Percentiles rank a stretch among this genome's conserved stretches.
Evolutionary conservation across 1,284 basidiomycete species (phyloP).

Genomic region (Thecaphora frezii): DNA sequence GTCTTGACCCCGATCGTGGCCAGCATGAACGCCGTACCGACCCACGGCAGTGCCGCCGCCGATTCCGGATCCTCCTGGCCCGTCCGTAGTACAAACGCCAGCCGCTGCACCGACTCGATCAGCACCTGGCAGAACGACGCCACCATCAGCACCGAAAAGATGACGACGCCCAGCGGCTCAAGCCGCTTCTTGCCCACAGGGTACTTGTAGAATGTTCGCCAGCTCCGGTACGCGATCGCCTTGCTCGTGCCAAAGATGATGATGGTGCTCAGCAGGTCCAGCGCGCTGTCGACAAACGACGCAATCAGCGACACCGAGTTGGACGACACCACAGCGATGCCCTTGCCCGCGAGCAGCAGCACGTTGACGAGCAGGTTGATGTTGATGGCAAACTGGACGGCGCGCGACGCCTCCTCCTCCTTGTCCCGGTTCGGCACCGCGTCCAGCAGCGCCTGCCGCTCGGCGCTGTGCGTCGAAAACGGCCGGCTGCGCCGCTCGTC

Average conservation of each 20-base stretch:
- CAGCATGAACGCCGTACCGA: constrained; percentile 62
- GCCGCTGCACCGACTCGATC: constrained; percentile 46
- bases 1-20: constrained; percentile 65
- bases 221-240: constrained; percentile 48
- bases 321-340: constrained; percentile 63
- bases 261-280: constrained; percentile 65
- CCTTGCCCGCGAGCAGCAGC: constrained; percentile 63
- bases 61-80: constrained; percentile 39
- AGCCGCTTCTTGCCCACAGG: constrained; percentile 64
- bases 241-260: constrained; percentile 57
- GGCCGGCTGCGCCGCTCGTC: constrained; percentile 12
- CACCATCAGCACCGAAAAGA: constrained; percentile 67
- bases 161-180: constrained; percentile 62
- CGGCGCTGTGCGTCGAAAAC: constrained; percentile 37
- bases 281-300: constrained; percentile 64
- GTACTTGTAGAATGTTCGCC: constrained; percentile 59
- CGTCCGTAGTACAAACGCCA: constrained; percentile 50
- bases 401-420: constrained; percentile 44
- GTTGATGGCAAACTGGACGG: constrained; percentile 54
- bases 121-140: constrained; percentile 59
- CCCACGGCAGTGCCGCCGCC: constrained; percentile 38
- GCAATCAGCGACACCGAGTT: constrained; percentile 66
- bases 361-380: constrained; percentile 61
- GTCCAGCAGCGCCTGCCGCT: constrained; percentile 47
- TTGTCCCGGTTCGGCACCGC: constrained; percentile 51